Evolutionary conservation across 805 yeast genomes (phyloP), one percentile per base, ranked within the genome.

Genomic region (Grigorovia jiainica): DNA sequence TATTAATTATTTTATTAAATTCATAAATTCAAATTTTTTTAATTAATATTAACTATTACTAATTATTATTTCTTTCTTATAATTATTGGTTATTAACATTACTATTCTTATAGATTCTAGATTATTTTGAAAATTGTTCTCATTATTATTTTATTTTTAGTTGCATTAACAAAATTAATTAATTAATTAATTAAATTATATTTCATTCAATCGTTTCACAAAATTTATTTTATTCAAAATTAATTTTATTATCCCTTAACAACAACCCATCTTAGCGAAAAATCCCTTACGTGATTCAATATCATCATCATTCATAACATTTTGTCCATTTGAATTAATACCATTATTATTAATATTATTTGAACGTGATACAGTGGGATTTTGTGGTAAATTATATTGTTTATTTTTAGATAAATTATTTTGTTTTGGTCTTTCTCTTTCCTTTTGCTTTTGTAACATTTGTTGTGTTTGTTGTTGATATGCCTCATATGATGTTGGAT

Each of bases 401-500:
- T 38, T 37, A 21, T 20, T 41, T 38, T 31, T 38, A 23, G 10
- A 25, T 40, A 19, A 34, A 19, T 17, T 38, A 13, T 32, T 34
- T 32, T 40, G 47, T 34, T 37, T 34, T n/a, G 44, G 43, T 17
- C 42, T 44, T 21, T 43, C 45, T 35, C 44, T 45, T 24, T 46
- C 45, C 19, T 42, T 36, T 40, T 49, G 58, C 40, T 58, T 58
- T 44, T 57, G 57, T 41, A 58, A 60, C 42, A 60, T 60, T 38
- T 56, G 63, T 45, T 61, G 63, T 18, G 64, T 56, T 48, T 61
- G 65, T 39, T 60, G 63, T 44, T 60, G 64, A 47, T 61, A 62
- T 33, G 65, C 65, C 44, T 62, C 65, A 42, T 62, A 62, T 6
- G 66, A 62, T 11, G 72, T 67, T 38, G 72, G 71, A 48, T 68